phyloP scores from a whole-genome alignment of 257 asterid species.

The Nicotiana tabacum region DNA sequence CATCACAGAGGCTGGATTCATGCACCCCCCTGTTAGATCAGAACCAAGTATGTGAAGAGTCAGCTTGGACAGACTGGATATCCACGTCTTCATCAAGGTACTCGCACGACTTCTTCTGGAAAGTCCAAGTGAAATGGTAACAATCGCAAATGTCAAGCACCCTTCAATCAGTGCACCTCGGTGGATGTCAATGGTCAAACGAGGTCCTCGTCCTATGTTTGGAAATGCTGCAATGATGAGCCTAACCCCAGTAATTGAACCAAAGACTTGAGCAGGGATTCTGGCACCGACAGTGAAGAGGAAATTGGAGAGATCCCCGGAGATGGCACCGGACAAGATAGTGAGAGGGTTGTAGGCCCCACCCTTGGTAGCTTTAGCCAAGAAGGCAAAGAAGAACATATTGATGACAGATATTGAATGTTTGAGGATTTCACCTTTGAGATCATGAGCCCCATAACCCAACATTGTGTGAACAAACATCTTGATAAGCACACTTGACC shows the following conservation, averaged over 20 bases:
- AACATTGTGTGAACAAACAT: slow-evolving; percentile 43
- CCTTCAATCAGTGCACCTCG: slow-evolving; percentile 88
- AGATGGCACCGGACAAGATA: slow-evolving; percentile 52
- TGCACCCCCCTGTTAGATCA: slow-evolving; percentile 91
- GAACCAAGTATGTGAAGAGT: slow-evolving; percentile 81
- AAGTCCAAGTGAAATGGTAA: slow-evolving; percentile 50
- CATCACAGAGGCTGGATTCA: slow-evolving; percentile 98
- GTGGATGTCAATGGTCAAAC: slow-evolving; percentile 61
- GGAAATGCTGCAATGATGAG: slow-evolving; percentile 50
- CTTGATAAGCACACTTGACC: slow-evolving; percentile 69
- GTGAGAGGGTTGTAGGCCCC: slow-evolving; percentile 84
- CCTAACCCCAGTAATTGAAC: slow-evolving; percentile 70
- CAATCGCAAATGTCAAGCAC: slow-evolving; percentile 55
- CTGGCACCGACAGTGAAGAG: slow-evolving; percentile 37
- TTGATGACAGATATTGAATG: slow-evolving; percentile 36
- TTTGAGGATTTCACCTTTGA: slow-evolving; percentile 48
- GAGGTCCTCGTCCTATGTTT: slow-evolving; percentile 57
- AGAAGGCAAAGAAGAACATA: slow-evolving; percentile 61
- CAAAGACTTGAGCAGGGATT: slow-evolving; percentile 63
- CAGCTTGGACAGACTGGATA: slow-evolving; percentile 71
- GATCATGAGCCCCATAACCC: slow-evolving; percentile 41
- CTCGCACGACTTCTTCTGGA: slow-evolving; percentile 36
- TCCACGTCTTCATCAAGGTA: slow-evolving; percentile 81
- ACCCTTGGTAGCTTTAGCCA: slow-evolving; percentile 45
- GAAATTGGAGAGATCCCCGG: slow-evolving; percentile 53